Base-by-base conservation (phyloP, 2,329 filamentous ascomycete species). In the Fusarium austroafricanum region DNA sequence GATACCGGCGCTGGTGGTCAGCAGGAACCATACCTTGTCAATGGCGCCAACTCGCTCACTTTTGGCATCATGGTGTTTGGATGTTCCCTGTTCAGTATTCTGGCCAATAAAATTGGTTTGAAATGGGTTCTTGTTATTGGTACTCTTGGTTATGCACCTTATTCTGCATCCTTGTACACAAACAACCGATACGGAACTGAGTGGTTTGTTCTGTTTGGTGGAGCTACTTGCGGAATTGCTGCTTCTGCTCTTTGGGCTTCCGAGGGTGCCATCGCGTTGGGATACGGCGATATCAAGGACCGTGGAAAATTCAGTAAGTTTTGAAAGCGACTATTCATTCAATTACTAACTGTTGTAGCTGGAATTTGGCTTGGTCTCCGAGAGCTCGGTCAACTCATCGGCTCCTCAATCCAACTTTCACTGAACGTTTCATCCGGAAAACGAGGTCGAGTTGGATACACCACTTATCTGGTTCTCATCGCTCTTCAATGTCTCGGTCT, bases 361-460 rank as follows among this genome's bases (percentile, higher is more conserved):
- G 83, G 82, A 3, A 85, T 86, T 35, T 86, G 84, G 84, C 81
- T 86, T 6, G 82, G 83, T 9, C 80, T 86, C 10, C 80, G 83
- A 9, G 83, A 86, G 58, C 78, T 86, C 10, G 84, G 84, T 1
- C 84, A 85, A 55, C 79, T 87, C 21, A 83, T 86, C 54, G 84
- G 84, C 3, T 79, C 82, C 4, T 81, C 83, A 0, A 84, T 86
- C 29, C 82, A 84, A 26, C 78, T 86, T 1, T 83, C 80, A 0
- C 77, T 86, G 17, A 86, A 86, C 45, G 77, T 79, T 55, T 77
- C 79, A 5, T 76, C 78, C 14, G 78, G 78, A 14, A 68, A 80
- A n/a, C 72, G 76, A 28, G 71, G 71, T 0, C 65, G 69, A 12
- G 71, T 73, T 2, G 66, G 67, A 37, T 73, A 73, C 20, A 67